Conservation (phyloP, 2,329 filamentous ascomycete genomes). For the Neonectria faginata region DNA sequence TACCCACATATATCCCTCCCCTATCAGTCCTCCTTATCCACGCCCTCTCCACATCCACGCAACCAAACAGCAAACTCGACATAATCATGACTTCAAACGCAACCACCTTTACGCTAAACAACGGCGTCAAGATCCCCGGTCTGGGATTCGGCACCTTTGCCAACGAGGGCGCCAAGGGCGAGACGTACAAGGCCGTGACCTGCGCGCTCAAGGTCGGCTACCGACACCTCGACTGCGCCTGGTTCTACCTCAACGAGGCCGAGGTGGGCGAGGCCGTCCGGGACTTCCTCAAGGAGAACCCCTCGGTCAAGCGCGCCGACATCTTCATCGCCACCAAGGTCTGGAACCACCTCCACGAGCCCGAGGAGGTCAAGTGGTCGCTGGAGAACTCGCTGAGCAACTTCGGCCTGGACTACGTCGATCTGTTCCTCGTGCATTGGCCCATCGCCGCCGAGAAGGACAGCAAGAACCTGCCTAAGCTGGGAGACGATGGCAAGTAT, state of each 20-base stretch:
- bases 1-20: background rate
- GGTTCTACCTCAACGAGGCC: constrained; percentile 58
- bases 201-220: constrained; percentile 59
- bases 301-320: constrained; percentile 50
- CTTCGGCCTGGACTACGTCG: constrained; percentile 64
- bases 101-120: constrained; percentile 59
- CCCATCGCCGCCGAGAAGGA: constrained; percentile 59
- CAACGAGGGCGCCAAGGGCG: constrained; percentile 64
- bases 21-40: background rate
- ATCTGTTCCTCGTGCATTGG: constrained; percentile 65
- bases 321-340: constrained; percentile 69
- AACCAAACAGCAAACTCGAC: constrained; percentile 14
- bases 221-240: constrained; percentile 62
- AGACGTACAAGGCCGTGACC: constrained; percentile 50
- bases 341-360: constrained; percentile 68
- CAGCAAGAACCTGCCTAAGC: constrained; percentile 56
- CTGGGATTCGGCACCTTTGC: constrained; percentile 75
- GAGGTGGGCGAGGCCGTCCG: constrained; percentile 58
- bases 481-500: constrained; percentile 60
- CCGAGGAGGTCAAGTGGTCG: constrained; percentile 61
- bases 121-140: constrained; percentile 69
- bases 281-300: constrained; percentile 47
- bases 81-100: constrained; percentile 44
- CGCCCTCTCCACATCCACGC: constrained; percentile 7
- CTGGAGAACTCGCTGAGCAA: constrained; percentile 62